Evolutionary conservation across 331 rosid species (phyloP).

Genomic region (Stylosanthes scabra): DNA sequence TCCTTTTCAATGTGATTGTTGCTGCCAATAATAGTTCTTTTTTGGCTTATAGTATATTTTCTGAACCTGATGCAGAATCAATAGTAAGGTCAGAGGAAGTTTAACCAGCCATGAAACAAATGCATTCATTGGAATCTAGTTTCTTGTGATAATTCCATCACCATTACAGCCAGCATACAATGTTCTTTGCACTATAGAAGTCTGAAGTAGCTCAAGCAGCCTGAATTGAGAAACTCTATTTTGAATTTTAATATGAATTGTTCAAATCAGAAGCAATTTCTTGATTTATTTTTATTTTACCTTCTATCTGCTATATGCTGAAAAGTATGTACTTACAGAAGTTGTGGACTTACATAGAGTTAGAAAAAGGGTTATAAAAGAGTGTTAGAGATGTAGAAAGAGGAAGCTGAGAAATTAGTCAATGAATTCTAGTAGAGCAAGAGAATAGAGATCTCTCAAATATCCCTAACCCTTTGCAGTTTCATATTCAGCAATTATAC

Average conservation of each 20-base stretch:
- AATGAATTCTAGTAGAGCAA: too few species aligned
- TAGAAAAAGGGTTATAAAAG: too few species aligned
- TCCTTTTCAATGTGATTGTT: slow-evolving; percentile 2
- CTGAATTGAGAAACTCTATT: slow-evolving; percentile 6
- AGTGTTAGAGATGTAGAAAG: too few species aligned
- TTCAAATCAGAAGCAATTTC: slow-evolving; percentile 8
- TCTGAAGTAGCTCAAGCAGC: slow-evolving; percentile 27
- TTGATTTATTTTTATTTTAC: background rate
- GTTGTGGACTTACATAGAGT: too few species aligned
- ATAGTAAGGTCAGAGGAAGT: slow-evolving; percentile 41
- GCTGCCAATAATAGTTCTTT: slow-evolving; percentile 4
- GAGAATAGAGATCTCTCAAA: too few species aligned
- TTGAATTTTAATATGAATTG: slow-evolving; percentile 1
- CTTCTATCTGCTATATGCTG: background rate
- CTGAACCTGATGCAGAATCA: slow-evolving; percentile 60
- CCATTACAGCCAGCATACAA: slow-evolving; percentile 1
- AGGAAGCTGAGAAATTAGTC: too few species aligned
- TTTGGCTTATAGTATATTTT: slow-evolving; percentile 34
- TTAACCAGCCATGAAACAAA: slow-evolving; percentile 38
- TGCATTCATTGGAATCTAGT: slow-evolving; percentile 10
- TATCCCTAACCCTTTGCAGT: too few species aligned
- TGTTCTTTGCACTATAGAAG: slow-evolving; percentile 1
- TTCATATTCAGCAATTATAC: too few species aligned
- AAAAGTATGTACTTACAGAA: background rate
- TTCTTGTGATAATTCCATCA: slow-evolving; percentile 15